phyloP scores from a whole-genome alignment of 2,329 filamentous ascomycete species.

The Aschersonia sp. region DNA sequence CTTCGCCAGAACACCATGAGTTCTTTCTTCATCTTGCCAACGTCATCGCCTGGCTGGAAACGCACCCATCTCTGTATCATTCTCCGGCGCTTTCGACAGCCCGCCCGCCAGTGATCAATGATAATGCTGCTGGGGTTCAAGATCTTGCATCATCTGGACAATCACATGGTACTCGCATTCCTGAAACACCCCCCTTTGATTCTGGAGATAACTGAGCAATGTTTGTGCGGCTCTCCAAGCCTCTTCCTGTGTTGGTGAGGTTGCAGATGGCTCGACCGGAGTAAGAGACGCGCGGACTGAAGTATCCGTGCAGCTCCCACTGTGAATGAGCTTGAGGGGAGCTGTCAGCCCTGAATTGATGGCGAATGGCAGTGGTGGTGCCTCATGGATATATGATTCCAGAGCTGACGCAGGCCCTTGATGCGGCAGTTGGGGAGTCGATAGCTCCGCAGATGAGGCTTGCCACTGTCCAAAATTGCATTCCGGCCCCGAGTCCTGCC shows the following conservation, averaged over 20 bases:
- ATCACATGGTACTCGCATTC: conserved; percentile 65
- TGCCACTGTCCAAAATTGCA: conserved; percentile 39
- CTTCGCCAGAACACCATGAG: no score
- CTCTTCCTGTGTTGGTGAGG: conserved; percentile 69
- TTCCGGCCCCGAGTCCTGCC: conserved; percentile 25
- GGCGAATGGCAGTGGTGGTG: conserved; percentile 24
- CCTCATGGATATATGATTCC: conserved; percentile 35
- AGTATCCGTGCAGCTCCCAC: conserved; percentile 21
- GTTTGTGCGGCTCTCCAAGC: conserved; percentile 69
- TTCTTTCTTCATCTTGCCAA: conserved; percentile 16
- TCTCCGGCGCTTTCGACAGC: conserved; percentile 40
- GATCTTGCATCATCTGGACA: conserved; percentile 74
- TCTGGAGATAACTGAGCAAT: conserved; percentile 68
- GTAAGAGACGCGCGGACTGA: conserved; percentile 10
- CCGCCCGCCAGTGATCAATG: conserved; percentile 26
- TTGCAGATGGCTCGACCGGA: conserved; percentile 39
- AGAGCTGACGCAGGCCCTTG: conserved; percentile 35
- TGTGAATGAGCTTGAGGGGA: conserved; percentile 17
- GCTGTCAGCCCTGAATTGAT: conserved; percentile 29
- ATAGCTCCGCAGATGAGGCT: conserved; percentile 18
- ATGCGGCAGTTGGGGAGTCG: conserved; percentile 34
- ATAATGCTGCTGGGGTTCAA: conserved; percentile 50
- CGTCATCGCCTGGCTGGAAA: conserved; percentile 13
- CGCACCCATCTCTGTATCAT: conserved; percentile 33
- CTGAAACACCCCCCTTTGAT: conserved; percentile 50